Conservation (phyloP, 2,329 filamentous ascomycete species). For the Aspergillus sp. region DNA sequence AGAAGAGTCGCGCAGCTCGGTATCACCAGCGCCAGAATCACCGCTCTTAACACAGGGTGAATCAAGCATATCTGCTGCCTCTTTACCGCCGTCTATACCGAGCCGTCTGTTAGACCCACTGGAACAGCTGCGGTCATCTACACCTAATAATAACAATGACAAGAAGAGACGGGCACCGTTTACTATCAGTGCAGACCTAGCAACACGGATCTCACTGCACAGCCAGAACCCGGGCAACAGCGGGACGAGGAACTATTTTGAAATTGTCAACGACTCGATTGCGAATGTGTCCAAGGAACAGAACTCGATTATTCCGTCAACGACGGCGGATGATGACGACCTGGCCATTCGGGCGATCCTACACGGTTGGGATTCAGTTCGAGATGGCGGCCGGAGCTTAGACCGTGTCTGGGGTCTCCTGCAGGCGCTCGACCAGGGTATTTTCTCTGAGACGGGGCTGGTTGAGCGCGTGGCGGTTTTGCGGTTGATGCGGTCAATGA, state of each 20-base stretch:
- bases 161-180: neutral
- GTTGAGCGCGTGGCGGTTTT: conserved; percentile 13
- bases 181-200: conserved; percentile 6
- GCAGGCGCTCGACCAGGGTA: conserved; percentile 6
- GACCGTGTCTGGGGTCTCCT: conserved; percentile 7
- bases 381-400: neutral
- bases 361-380: conserved; percentile 8
- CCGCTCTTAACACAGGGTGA: neutral
- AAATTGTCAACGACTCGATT: conserved; percentile 9
- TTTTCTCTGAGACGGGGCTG: conserved; percentile 8
- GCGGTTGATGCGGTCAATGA: conserved; percentile 10
- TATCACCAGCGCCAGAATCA: neutral
- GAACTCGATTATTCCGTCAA: conserved; percentile 7
- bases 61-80: neutral
- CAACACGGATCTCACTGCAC: conserved; percentile 5
- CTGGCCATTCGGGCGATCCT: conserved; percentile 12
- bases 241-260: conserved; percentile 10
- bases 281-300: conserved; percentile 1
- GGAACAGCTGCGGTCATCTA: neutral
- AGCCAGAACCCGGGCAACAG: conserved; percentile 9
- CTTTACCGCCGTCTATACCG: neutral
- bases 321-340: conserved; percentile 11
- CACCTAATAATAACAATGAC: too few relatives aligned
- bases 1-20: conserved; percentile 1
- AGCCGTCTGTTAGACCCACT: neutral